These are phyloP conservation scores for Gracilariopsis chorda DNA, from an alignment of 23 red algal genomes.

Conservation along the genomic window DNA sequence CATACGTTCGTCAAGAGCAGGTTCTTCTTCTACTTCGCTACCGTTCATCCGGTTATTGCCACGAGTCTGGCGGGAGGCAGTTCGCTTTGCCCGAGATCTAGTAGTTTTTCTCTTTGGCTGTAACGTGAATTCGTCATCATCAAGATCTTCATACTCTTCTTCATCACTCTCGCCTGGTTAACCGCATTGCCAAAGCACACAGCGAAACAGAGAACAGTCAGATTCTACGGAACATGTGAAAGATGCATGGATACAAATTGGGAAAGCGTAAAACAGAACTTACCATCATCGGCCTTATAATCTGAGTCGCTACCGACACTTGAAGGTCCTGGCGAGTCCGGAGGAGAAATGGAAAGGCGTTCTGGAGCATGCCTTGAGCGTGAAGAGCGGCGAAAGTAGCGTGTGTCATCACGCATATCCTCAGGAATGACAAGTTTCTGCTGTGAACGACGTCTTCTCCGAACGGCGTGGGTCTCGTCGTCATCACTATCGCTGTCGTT, in stretches of 20 bases:
- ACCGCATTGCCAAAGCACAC: neutral
- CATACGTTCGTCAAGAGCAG: neutral
- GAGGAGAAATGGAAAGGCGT: constrained; percentile 34
- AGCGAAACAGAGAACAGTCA: neutral
- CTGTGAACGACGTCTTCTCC: constrained; percentile 14
- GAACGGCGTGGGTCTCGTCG: neutral
- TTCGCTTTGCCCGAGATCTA: neutral
- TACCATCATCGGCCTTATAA: constrained; percentile 63
- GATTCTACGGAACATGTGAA: neutral
- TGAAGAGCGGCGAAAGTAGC: constrained; percentile 61
- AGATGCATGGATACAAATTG: neutral
- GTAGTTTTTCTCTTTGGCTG: neutral
- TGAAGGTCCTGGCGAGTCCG: constrained; percentile 29
- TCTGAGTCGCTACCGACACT: constrained; percentile 44
- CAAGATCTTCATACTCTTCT: constrained; percentile 42
- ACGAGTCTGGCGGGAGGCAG: neutral
- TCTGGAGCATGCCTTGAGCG: constrained; percentile 56
- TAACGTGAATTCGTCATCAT: constrained; percentile 62
- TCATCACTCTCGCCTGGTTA: constrained; percentile 47
- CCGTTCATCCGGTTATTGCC: neutral
- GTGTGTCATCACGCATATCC: constrained; percentile 52
- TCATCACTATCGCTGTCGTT: constrained; percentile 49
- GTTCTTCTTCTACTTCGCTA: constrained; percentile 17
- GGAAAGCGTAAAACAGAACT: neutral
- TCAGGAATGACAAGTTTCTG: constrained; percentile 50